A percentile compares a stretch with the other conserved stretches of the same genome.
phyloP scores from a whole-genome alignment of 306 rosid genomes.

The Medicago ruthenica region DNA sequence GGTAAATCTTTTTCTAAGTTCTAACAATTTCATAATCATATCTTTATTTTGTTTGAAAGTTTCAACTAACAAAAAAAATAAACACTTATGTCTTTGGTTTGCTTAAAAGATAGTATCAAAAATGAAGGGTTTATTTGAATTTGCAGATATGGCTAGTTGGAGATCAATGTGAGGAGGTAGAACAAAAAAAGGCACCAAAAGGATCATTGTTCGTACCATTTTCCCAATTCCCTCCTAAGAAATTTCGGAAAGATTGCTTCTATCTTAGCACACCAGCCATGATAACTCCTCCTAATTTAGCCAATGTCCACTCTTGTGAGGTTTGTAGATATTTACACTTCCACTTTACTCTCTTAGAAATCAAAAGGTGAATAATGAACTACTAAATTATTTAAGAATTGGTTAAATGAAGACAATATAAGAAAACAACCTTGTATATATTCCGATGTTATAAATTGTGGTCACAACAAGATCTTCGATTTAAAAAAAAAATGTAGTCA shows the following conservation, averaged over 20 bases:
- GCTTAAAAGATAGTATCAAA: background rate
- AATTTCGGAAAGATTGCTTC: slow-evolving; percentile 69
- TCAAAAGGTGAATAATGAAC: background rate
- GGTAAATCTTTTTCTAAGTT: slow-evolving; percentile 41
- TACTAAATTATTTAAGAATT: background rate
- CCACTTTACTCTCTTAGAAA: background rate
- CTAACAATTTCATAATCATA: background rate
- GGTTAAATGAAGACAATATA: background rate
- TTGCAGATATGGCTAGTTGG: slow-evolving; percentile 79
- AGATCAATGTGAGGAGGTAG: slow-evolving; percentile 53
- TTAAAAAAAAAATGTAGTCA: no score
- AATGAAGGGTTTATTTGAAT: background rate
- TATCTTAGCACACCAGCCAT: slow-evolving; percentile 78
- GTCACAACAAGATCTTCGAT: background rate
- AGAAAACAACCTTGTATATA: background rate
- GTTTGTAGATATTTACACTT: slow-evolving; percentile 35
- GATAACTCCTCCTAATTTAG: slow-evolving; percentile 58
- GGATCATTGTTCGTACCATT: slow-evolving; percentile 76
- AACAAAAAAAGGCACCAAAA: slow-evolving; percentile 73
- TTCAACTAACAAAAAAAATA: background rate
- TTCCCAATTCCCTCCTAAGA: slow-evolving; percentile 75
- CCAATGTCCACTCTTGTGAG: slow-evolving; percentile 82
- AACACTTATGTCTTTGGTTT: background rate
- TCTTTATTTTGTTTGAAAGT: background rate
- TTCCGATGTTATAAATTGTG: background rate